These are phyloP conservation scores for Hyaloperonospora arabidopsidis DNA, from an alignment of 352 stramenopile genomes.

Conservation along the genomic window DNA sequence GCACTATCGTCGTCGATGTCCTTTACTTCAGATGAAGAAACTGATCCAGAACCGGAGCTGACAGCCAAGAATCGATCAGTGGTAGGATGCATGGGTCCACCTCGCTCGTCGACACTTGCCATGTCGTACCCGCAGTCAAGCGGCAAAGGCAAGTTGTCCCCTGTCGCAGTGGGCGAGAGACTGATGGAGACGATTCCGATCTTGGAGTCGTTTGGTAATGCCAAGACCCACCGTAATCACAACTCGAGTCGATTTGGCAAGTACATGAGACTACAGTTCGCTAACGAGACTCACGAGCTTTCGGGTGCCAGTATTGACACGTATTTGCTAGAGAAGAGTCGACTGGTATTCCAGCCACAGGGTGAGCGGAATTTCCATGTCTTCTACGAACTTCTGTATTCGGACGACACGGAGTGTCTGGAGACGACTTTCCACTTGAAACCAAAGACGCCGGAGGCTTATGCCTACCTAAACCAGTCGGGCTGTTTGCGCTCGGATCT, in stretches of 20 bases:
- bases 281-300: constrained; percentile 60
- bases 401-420: constrained; percentile 45
- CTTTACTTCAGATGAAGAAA: constrained; percentile 42
- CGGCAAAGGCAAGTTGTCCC: constrained; percentile 46
- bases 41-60: constrained; percentile 66
- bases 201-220: constrained; percentile 85
- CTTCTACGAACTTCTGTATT: constrained; percentile 77
- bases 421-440: constrained; percentile 44
- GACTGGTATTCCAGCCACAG: constrained; percentile 65
- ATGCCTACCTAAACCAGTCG: constrained; percentile 72
- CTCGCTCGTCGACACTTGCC: constrained; percentile 40
- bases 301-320: constrained; percentile 73
- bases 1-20: constrained; percentile 38
- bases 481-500: constrained; percentile 60
- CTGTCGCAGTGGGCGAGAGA: constrained; percentile 59
- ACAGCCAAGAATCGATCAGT: constrained; percentile 28
- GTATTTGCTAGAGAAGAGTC: constrained; percentile 78
- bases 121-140: constrained; percentile 70
- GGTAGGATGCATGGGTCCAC: constrained; percentile 27
- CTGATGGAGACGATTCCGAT: constrained; percentile 89
- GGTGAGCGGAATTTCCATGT: constrained; percentile 84
- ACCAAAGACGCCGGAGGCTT: constrained; percentile 49
- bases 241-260: constrained; percentile 90
- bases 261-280: constrained; percentile 85
- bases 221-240: constrained; percentile 85